Percentiles rank a stretch among this genome's conserved stretches.
Conservation (phyloP, 805 yeast genomes). For the Priceomyces haplophilus region DNA sequence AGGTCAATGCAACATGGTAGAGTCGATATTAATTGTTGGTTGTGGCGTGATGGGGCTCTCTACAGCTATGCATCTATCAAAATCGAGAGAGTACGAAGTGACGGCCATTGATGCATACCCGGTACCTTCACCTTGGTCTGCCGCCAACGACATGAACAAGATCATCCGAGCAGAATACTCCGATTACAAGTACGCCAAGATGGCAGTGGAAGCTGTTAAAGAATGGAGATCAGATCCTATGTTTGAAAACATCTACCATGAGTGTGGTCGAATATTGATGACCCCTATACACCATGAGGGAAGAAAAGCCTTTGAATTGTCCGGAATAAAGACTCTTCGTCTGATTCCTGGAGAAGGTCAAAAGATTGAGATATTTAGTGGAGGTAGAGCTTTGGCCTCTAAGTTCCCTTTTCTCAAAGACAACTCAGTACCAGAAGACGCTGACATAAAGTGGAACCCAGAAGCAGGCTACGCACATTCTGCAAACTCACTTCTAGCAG, state of each 20-base stretch:
- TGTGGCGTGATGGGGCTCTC: conserved; percentile 50
- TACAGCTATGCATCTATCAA: conserved; percentile 36
- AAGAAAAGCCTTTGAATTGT: conserved; percentile 36
- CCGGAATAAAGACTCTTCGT: conserved; percentile 33
- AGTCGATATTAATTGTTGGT: conserved; percentile 25
- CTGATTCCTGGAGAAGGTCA: conserved; percentile 17
- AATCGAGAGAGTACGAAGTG: conserved; percentile 22
- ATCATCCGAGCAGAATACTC: conserved; percentile 48
- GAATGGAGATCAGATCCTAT: conserved; percentile 37
- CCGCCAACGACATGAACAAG: conserved; percentile 49
- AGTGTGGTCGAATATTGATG: conserved; percentile 43
- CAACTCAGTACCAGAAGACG: conserved; percentile 10
- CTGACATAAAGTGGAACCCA: conserved; percentile 28
- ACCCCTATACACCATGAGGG: conserved; percentile 26
- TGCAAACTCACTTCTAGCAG: conserved; percentile 31
- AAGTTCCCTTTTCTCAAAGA: conserved; percentile 16
- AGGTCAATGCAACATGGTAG: neutral
- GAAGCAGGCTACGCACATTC: conserved; percentile 44
- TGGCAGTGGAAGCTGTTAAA: conserved; percentile 45
- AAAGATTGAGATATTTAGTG: conserved; percentile 23
- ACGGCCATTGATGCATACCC: conserved; percentile 24
- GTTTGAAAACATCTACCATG: conserved; percentile 30
- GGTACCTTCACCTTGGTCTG: conserved; percentile 45
- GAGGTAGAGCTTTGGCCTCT: conserved; percentile 27
- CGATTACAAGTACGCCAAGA: conserved; percentile 38